Percentiles rank a stretch among this genome's conserved stretches.
Evolutionary conservation across 352 stramenopile genomes (phyloP).

Genomic region (Phytophthora litchii): DNA sequence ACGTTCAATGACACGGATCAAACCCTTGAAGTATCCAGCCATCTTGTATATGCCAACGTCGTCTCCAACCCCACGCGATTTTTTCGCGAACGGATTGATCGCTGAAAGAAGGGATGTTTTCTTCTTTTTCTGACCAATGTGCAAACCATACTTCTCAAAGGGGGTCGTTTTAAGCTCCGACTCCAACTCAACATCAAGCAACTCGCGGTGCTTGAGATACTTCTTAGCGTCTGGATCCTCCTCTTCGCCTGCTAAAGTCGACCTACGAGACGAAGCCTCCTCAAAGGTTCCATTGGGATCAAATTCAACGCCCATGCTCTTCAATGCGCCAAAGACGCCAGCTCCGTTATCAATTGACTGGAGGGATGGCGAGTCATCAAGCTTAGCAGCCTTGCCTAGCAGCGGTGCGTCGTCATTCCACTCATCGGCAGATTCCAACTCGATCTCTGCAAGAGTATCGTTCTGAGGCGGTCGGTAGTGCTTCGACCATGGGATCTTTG

Average conservation of each 20-base stretch:
- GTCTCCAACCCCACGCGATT: slow-evolving; percentile 37
- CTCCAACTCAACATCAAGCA: slow-evolving; percentile 75
- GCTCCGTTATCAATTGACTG: slow-evolving; percentile 77
- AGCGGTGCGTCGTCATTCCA: slow-evolving; percentile 62
- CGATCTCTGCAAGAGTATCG: slow-evolving; percentile 71
- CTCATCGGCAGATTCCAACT: slow-evolving; percentile 66
- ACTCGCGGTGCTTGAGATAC: slow-evolving; percentile 78
- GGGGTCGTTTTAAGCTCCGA: slow-evolving; percentile 81
- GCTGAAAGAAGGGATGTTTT: slow-evolving; percentile 63
- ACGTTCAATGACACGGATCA: slow-evolving; percentile 88
- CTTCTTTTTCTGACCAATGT: slow-evolving; percentile 83
- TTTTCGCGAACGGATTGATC: slow-evolving; percentile 80
- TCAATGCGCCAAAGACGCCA: slow-evolving; percentile 85
- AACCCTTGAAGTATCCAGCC: slow-evolving; percentile 90
- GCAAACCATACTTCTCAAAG: slow-evolving; percentile 89
- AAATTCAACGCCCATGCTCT: slow-evolving; percentile 85
- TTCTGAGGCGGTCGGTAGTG: slow-evolving; percentile 73
- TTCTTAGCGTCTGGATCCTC: slow-evolving; percentile 72
- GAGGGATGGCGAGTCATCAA: slow-evolving; percentile 29
- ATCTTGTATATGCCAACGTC: slow-evolving; percentile 76
- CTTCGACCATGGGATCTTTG: slow-evolving; percentile 86
- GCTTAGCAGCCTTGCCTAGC: slow-evolving; percentile 33
- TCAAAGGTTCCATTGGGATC: slow-evolving; percentile 70
- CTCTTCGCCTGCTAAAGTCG: slow-evolving; percentile 54
- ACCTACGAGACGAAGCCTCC: slow-evolving; percentile 54